Evolutionary conservation across 108 stramenopile genomes (phyloP), one percentile per base, ranked within the genome.

Genomic region (Discostella stelligeroides): DNA sequence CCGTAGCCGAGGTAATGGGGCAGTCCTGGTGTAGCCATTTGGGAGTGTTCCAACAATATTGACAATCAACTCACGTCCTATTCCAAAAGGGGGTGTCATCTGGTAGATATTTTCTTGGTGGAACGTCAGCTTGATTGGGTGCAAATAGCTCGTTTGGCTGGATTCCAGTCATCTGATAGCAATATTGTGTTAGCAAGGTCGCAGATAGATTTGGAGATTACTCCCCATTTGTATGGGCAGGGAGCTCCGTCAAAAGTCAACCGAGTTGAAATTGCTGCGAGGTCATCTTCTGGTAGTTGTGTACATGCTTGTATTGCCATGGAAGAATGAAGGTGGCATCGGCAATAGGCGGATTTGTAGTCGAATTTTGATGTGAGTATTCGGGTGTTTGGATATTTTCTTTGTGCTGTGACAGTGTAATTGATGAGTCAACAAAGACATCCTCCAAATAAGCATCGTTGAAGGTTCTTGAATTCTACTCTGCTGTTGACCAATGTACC

Each of bases 261-360:
- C 1, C 25, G 53, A 1, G 28, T 4, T 29, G 53, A 15, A 4
- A 54, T 29, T 7, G 28, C 28, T 2, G 53, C 25, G 2, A 29
- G 4, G 0, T 29, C 13, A 0, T 54, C 53, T 28, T 54, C 53
- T n/a, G 53, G 53, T 10, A 54, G 25, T 28, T 54, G 53, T 2
- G 53, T 54, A 4, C 1, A 4, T 6, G 53, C 28, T 28, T 54
- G 25, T 3, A 28, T 23, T 0, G 53, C 25, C 11, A 27, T 54
- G 0, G 9, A 11, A 2, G 5, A 24, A 29, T 24, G 25, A 0
- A 54, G 27, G 1, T 1, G 4, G 0, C 23, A 14, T 0, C 28
- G 27, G 6, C 27, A 27, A 10, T 29, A 54, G 27, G 53, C 53
- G 1, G 53, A 54, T 28, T 54, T 53, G 53, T 54, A 54, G 25